phyloP scores from a whole-genome alignment of 2,329 filamentous ascomycete genomes.

The Aspergillus sp. region DNA sequence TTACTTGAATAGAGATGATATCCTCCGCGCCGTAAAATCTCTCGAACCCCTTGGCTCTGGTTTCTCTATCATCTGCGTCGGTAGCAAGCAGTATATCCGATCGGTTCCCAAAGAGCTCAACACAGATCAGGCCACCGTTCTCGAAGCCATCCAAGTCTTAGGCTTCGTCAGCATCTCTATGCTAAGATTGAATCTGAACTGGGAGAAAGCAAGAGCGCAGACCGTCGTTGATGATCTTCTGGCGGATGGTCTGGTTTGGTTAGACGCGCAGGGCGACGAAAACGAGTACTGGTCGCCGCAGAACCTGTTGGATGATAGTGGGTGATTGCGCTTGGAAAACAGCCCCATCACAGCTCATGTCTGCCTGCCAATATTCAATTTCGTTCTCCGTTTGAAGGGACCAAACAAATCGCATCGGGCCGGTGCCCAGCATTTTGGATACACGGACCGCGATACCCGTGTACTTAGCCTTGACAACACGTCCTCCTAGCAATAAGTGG shows the following conservation, averaged over 20 bases:
- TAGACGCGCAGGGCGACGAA: slow-evolving; percentile 77
- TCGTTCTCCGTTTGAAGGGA: no score
- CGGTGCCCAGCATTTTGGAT: not conserved
- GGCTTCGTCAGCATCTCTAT: slow-evolving; percentile 87
- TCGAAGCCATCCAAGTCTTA: slow-evolving; percentile 83
- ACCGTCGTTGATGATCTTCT: slow-evolving; percentile 88
- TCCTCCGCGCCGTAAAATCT: slow-evolving; percentile 79
- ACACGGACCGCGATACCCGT: not conserved
- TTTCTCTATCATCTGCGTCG: slow-evolving; percentile 77
- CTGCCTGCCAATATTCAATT: no score
- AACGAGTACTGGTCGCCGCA: slow-evolving; percentile 78
- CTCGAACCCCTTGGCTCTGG: slow-evolving; percentile 81
- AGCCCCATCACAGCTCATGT: no score
- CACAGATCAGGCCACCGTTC: slow-evolving; percentile 82
- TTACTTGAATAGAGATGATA: slow-evolving; percentile 60
- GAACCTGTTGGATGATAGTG: slow-evolving; percentile 36
- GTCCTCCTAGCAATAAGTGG: no score
- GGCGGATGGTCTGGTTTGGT: slow-evolving; percentile 85
- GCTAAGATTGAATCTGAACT: slow-evolving; percentile 76
- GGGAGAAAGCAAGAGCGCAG: slow-evolving; percentile 76
- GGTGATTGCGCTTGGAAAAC: slow-evolving; percentile 17
- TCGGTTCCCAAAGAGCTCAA: slow-evolving; percentile 94
- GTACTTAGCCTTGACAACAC: not conserved
- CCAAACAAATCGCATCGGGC: no score
- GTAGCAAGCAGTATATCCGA: slow-evolving; percentile 77